These are phyloP conservation scores for Agaricus subrufescens DNA, from an alignment of 768 basidiomycete genomes.

Conservation along the genomic window DNA sequence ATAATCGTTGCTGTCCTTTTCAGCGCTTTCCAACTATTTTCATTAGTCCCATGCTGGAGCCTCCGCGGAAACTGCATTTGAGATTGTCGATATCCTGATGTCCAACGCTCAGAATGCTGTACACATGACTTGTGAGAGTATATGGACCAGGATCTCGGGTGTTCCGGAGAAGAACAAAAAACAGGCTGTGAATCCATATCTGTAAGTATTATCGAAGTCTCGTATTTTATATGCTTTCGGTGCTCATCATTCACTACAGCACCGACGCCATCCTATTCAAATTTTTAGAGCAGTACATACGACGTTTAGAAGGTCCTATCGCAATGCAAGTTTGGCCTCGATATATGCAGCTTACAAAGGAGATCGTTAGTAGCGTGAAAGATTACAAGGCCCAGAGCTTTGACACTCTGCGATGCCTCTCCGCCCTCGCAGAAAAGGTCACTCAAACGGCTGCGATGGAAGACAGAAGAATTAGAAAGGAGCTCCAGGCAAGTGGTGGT, in stretches of 20 bases:
- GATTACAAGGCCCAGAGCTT: slow-evolving; percentile 72
- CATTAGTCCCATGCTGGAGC: slow-evolving; percentile 29
- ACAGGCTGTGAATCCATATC: slow-evolving; percentile 55
- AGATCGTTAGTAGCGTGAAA: slow-evolving; percentile 58
- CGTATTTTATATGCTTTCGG: neutral
- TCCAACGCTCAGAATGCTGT: slow-evolving; percentile 84
- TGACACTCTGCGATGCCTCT: slow-evolving; percentile 72
- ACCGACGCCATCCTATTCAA: slow-evolving; percentile 70
- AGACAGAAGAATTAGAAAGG: slow-evolving; percentile 82
- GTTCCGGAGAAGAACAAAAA: slow-evolving; percentile 56
- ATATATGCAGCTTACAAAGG: slow-evolving; percentile 73
- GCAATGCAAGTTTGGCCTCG: slow-evolving; percentile 91
- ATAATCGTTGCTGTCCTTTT: slow-evolving; percentile 1
- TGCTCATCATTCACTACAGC: slow-evolving; percentile 32
- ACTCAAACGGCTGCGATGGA: slow-evolving; percentile 89
- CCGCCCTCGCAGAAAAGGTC: slow-evolving; percentile 77
- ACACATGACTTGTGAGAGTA: slow-evolving; percentile 84
- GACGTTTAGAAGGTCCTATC: slow-evolving; percentile 81
- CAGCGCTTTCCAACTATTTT: neutral
- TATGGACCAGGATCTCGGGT: slow-evolving; percentile 52
- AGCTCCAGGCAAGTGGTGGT: slow-evolving; percentile 60
- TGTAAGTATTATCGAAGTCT: slow-evolving; percentile 42
- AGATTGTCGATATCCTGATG: slow-evolving; percentile 78
- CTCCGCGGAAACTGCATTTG: slow-evolving; percentile 58
- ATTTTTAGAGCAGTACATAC: slow-evolving; percentile 85